Evolutionary conservation across 257 asterid species (phyloP).

Genomic region (Nicotiana obtusifolia): DNA sequence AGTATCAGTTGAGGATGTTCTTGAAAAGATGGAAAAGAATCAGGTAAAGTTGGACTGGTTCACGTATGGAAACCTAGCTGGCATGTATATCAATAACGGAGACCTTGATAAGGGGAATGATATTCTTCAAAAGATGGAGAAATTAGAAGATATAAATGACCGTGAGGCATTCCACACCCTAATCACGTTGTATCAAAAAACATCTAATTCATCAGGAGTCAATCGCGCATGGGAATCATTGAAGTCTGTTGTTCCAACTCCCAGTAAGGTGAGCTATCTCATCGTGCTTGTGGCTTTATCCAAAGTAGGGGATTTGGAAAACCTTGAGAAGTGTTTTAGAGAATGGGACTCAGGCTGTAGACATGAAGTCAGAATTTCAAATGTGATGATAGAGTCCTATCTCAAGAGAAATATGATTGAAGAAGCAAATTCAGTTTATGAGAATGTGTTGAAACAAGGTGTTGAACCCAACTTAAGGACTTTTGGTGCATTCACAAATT

Average conservation of each 20-base stretch:
- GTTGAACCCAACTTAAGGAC: constrained; percentile 41
- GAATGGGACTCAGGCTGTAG: constrained; percentile 53
- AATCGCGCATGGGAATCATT: constrained; percentile 22
- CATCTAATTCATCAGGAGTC: constrained; percentile 54
- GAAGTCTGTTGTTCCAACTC: constrained; percentile 12
- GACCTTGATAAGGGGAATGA: constrained; percentile 35
- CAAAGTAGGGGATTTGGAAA: constrained; percentile 45
- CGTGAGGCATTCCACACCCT: constrained; percentile 30
- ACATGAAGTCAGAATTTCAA: constrained; percentile 51
- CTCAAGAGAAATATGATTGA: constrained; percentile 44
- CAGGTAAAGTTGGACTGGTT: constrained; percentile 34
- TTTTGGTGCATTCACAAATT: constrained; percentile 29
- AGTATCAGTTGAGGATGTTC: constrained; percentile 43
- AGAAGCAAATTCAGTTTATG: constrained; percentile 48
- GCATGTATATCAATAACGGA: constrained; percentile 43
- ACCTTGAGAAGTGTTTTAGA: constrained; percentile 38
- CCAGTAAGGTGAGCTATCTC: constrained; percentile 25
- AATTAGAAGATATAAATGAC: constrained; percentile 17
- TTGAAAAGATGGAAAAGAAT: constrained; percentile 56
- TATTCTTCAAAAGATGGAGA: constrained; percentile 46
- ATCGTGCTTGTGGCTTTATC: constrained; percentile 22
- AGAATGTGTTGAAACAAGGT: constrained; percentile 26
- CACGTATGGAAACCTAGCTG: constrained; percentile 63
- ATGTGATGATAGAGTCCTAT: constrained; percentile 58
- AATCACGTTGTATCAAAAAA: constrained; percentile 42